Evolutionary conservation across 495 filamentous ascomycete genomes (phyloP), one percentile per base, ranked within the genome.

Genomic region (Hypoxylon trugodes): DNA sequence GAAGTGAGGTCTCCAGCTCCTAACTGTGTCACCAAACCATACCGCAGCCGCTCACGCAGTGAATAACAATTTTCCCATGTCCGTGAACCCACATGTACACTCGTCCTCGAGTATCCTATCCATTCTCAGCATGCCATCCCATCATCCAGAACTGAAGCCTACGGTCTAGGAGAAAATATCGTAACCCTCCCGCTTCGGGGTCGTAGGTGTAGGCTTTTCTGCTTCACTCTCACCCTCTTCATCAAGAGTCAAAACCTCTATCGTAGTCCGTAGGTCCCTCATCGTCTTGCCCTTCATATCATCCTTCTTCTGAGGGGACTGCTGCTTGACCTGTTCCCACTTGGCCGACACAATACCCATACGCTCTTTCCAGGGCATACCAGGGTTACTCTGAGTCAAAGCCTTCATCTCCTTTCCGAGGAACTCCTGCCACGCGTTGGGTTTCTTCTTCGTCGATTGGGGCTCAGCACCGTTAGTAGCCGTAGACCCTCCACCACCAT

Each of bases 361-460:
- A 63, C 87, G 78, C 47, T 82, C 81, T 70, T 88, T 89, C 45
- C 91, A 79, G 61, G 64, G 19, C 33, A 70, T 72, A 7, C 73
- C 71, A 3, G 80, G 79, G 49, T 85, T 79, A 40, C 75, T 78
- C 18, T 74, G 61, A 73, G 76, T 85, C 5, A 89, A 73, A 21
- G 65, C 69, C 32, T 65, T 70, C 69, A 83, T 85, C 65, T 86
- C 76, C 50, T 76, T 75, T 60, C 84, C 82, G 32, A 88, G 79
- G 72, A 89, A 93, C 6, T 73, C 68, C 66, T 91, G 85, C 72
- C 91, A 93, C 41, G 81, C 84, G 19, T 68, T 82, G 48, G 70
- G 69, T 55, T 73, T 70, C 12, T 15, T n/a, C 55, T 51, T 59
- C 42, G 12, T 40, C 19, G 33, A 9, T 9, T 16, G 0, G n/a